Evolutionary conservation across 371 early-diverging fungal species (phyloP), one percentile per base, ranked within the genome.

Genomic region (Blakeslea trispora): DNA sequence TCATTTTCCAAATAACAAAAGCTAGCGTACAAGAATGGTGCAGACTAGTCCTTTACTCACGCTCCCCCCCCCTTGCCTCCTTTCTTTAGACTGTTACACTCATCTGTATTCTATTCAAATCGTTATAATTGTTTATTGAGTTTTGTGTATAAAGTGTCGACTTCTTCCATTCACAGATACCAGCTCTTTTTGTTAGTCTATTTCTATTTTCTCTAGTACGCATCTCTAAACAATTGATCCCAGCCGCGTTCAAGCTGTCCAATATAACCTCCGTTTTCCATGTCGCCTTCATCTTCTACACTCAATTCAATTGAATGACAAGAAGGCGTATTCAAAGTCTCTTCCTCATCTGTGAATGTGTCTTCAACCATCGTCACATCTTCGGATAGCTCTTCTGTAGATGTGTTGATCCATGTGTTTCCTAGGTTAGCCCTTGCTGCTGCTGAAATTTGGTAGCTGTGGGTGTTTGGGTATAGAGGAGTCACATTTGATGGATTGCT

Each of bases 291-390:
- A 13, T 55, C 46, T n/a, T 37, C 23, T 18, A 43, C 24, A 1
- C 44, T 21, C 34, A 55, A 45, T 22, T 47, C 22, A 37, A 37
- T 55, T 40, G 55, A 39, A 15, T 37, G 39, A 22, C 18, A 35
- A 37, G 50, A 35, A 18, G 55, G 55, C 17, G 45, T 39, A 11
- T 55, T 37, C 24, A 46, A 39, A 24, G 55, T 46, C 18, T 55
- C 55, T 22, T 55, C 55, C 19, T 55, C 55, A 22, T 55, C 55
- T 23, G 55, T 55, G 11, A 50, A 19, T 21, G 39, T 23, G 18
- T 55, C 55, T 22, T 55, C 31, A 17, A 45, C 46, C 55, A 55
- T 55, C 37, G 19, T 46, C 17, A 39, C 46, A 14, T 46, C 55
- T 10, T 55, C 34, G 32, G 37, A 13, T 37, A 14, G 11, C 11